Evolutionary conservation across 2,329 filamentous ascomycete genomes (phyloP).

Genomic region (Blastomyces emzantsi): DNA sequence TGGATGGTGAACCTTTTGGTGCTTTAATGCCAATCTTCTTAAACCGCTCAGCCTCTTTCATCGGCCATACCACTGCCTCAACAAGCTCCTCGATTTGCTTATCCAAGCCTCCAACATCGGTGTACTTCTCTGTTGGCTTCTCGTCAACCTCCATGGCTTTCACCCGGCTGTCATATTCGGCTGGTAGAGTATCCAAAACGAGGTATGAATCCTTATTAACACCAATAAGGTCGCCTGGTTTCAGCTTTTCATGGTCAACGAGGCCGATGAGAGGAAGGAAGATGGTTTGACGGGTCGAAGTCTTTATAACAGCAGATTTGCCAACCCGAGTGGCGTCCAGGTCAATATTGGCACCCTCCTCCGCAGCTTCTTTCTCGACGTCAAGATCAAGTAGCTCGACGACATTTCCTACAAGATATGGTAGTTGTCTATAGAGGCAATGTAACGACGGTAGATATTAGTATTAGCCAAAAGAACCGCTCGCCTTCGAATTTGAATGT

Average conservation of each 20-base stretch:
- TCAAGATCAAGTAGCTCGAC: conserved; percentile 96
- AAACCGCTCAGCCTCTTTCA: conserved; percentile 98
- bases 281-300: conserved; percentile 95
- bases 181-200: conserved; percentile 89
- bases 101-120: conserved; percentile 90
- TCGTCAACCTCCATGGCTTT: conserved; percentile 99
- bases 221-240: conserved; percentile 92
- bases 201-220: conserved; percentile 99
- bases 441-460: neutral
- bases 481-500: conserved; percentile 11
- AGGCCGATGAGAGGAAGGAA: conserved; percentile 95
- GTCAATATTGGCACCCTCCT: conserved; percentile 98
- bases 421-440: conserved; percentile 66
- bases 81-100: conserved; percentile 99
- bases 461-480: conserved; percentile 12
- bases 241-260: conserved; percentile 89
- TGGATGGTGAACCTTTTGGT: conserved; percentile 66
- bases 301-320: conserved; percentile 99
- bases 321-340: conserved; percentile 92
- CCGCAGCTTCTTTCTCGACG: conserved; percentile 87
- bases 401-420: conserved; percentile 96
- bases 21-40: conserved; percentile 99
- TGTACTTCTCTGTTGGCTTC: conserved; percentile 99
- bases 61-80: conserved; percentile 97
- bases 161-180: conserved; percentile 96